These are phyloP conservation scores for Collybia mongolica DNA, from an alignment of 768 basidiomycete genomes.

Conservation along the genomic window DNA sequence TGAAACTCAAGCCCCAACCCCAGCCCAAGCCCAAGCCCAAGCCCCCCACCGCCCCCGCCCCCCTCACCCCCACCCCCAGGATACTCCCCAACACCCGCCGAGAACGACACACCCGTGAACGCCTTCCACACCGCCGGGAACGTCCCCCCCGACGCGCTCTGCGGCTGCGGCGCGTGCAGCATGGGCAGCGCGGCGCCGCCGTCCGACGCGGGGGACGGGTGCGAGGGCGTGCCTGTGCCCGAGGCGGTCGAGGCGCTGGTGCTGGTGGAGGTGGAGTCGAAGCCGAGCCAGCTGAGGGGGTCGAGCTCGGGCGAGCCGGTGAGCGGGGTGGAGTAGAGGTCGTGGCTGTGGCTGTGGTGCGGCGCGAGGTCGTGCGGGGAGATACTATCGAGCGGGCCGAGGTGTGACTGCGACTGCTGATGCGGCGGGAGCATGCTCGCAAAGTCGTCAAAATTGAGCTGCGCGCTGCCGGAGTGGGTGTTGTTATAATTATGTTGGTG, in stretches of 20 bases:
- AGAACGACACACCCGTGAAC: constrained; percentile 5
- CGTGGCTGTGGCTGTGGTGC: constrained; percentile 6
- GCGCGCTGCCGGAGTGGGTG: too few species aligned
- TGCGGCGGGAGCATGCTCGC: constrained; percentile 1
- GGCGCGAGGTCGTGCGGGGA: constrained; percentile 12
- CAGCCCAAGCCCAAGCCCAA: neutral
- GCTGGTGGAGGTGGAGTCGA: too few species aligned
- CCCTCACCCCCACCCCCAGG: too few species aligned
- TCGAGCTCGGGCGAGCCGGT: neutral
- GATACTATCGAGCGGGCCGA: constrained; percentile 25
- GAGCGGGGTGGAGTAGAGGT: constrained; percentile 1
- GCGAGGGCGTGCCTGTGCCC: constrained; percentile 9
- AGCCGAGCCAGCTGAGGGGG: constrained; percentile 10
- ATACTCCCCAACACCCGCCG: neutral
- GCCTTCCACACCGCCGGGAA: constrained; percentile 18
- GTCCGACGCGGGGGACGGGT: constrained; percentile 16
- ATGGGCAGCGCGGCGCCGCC: constrained; percentile 9
- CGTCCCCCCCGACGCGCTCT: constrained; percentile 6
- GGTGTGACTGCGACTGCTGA: constrained; percentile 10
- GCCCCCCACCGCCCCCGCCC: too few species aligned
- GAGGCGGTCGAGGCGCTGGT: constrained; percentile 13
- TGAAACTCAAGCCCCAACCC: too few species aligned
- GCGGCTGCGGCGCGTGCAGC: constrained; percentile 22
- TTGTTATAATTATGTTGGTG: too few species aligned
- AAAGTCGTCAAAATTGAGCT: constrained; percentile 12